Evolutionary conservation across 345 rosid species (phyloP), one percentile per base, ranked within the genome.

Genomic region (Hypericum perforatum): DNA sequence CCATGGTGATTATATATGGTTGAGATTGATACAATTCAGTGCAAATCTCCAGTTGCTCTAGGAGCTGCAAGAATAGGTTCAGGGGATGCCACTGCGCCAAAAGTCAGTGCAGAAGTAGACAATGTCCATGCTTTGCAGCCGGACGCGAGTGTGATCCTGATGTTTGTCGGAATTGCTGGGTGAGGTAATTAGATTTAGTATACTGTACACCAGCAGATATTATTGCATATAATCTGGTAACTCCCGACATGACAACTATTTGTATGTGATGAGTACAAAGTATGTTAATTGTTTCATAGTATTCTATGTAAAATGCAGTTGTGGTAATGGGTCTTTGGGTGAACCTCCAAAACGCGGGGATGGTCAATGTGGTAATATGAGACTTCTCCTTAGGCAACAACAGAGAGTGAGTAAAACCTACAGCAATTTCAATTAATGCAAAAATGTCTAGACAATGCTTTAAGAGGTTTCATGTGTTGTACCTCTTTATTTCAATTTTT

Each of bases 51-150:
- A 91, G 98, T 70, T 92, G 96, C 81, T 88, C 98, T 0, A 92
- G 85, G 70, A 81, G 94, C 74, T 92, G 96, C 75, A 92, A 92
- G 71, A 92, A 88, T 58, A 79, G 98, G 56, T 92, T 92, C 66
- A 81, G 96, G 74, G 98, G 98, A 68, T 92, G 96, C 70, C 98
- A 92, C 65, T 92, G 98, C 73, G 96, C 96, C 50, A 92, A 92
- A 75, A 92, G 98, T 61, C 96, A 88, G 70, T 88, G 98, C 78
- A 82, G 98, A 75, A 92, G 98, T 60, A 72, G 96, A 59, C 98
- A 88, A 60, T 92, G 98, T 64, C 98, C 98, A 9, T 92, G 98
- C 73, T 92, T 88, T 81, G 98, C 96, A 59, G 98, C 96, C 60
- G 96, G 89, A 9, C 87, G 96, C 48, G 98, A 92, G 78, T 92